Percentiles rank a stretch among this genome's conserved stretches.
phyloP scores from a whole-genome alignment of 768 basidiomycete genomes.

The Trametes villosa region DNA sequence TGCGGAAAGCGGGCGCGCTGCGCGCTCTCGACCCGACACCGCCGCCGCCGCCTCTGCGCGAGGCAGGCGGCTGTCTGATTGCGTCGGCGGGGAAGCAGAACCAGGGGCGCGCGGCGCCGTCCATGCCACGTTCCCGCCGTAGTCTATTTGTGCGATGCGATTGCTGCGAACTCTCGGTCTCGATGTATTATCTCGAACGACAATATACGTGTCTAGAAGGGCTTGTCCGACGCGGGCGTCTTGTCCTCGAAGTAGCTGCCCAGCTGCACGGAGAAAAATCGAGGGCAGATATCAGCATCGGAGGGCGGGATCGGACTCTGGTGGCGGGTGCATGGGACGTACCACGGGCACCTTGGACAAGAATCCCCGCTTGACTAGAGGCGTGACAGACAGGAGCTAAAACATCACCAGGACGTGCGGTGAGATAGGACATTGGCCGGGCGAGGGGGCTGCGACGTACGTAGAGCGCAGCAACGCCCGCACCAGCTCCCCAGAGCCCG shows the following conservation, averaged over 20 bases:
- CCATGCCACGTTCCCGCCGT: conserved; percentile 4
- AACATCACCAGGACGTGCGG: conserved; percentile 11
- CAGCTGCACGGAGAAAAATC: conserved; percentile 48
- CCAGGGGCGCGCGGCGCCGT: neutral
- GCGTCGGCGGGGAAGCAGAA: conserved; percentile 14
- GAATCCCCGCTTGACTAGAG: conserved; percentile 78
- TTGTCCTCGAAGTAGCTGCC: conserved; percentile 77
- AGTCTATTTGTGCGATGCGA: conserved; percentile 12
- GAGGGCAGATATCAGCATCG: conserved; percentile 1
- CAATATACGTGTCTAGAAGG: conserved; percentile 56
- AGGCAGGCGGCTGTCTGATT: conserved; percentile 7
- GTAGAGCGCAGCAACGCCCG: conserved; percentile 67
- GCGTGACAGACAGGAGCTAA: conserved; percentile 81
- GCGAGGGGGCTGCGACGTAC: conserved; percentile 45
- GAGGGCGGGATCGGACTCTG: conserved; percentile 3
- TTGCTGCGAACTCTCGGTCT: conserved; percentile 1
- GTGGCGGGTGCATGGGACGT: conserved; percentile 35
- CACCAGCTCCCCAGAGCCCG: conserved; percentile 73
- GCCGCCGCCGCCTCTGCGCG: conserved; percentile 1
- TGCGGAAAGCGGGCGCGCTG: conserved; percentile 14
- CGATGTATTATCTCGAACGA: neutral
- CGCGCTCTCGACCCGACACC: conserved; percentile 9
- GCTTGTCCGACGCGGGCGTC: conserved; percentile 81
- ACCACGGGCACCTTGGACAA: conserved; percentile 77
- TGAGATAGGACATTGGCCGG: neutral